These are phyloP conservation scores for Eimeria mitis DNA, from an alignment of 169 alveolate genomes.

Conservation along the genomic window DNA sequence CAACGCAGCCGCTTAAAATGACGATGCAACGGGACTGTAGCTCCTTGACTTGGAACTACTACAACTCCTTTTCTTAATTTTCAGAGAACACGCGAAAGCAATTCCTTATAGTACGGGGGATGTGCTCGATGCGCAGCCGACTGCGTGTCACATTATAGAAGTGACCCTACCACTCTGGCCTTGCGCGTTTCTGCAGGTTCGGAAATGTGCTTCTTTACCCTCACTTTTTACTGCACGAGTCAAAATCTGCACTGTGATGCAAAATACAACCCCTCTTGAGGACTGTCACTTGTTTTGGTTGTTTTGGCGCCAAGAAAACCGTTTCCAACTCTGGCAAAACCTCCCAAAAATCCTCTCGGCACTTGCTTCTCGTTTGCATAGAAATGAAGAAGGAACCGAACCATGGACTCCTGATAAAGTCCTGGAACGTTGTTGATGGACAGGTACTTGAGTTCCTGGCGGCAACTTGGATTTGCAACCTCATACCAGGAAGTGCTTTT, in stretches of 20 bases:
- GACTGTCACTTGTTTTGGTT: background rate
- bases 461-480: background rate
- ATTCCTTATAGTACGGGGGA: background rate
- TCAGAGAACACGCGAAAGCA: background rate
- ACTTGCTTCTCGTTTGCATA: background rate
- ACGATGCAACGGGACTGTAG: background rate
- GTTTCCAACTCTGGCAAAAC: background rate
- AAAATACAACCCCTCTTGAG: background rate
- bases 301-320: background rate
- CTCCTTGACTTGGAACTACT: background rate
- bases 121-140: background rate
- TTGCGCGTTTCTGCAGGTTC: background rate
- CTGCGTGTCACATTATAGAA: slow-evolving; percentile 10
- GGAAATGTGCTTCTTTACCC: background rate
- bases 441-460: background rate
- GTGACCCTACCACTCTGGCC: slow-evolving; percentile 7
- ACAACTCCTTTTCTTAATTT: background rate
- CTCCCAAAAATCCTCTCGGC: background rate
- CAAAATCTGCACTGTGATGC: background rate
- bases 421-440: background rate
- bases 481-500: background rate
- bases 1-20: background rate
- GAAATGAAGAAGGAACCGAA: background rate
- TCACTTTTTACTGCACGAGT: background rate
- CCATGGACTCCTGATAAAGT: background rate